These are phyloP conservation scores for Senecio squalidus DNA, from an alignment of 140 eudicot species.

Conservation along the genomic window DNA sequence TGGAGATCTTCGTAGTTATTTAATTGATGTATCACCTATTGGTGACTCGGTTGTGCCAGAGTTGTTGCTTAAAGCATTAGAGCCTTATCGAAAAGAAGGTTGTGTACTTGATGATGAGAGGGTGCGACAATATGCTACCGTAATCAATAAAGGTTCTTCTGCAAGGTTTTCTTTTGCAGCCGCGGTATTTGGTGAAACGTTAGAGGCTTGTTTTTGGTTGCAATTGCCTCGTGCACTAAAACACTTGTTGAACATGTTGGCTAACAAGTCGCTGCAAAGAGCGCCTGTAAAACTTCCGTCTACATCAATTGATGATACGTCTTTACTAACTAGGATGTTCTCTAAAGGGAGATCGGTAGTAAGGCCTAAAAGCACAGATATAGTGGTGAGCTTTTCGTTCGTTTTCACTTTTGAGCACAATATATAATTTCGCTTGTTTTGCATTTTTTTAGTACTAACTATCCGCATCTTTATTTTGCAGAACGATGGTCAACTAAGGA, in stretches of 20 bases:
- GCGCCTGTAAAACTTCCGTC: constrained; percentile 34
- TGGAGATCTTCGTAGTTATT: constrained; percentile 85
- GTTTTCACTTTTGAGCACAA: constrained; percentile 3
- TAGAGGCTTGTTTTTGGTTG: constrained; percentile 92
- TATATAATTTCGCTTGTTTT: background rate
- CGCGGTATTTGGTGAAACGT: constrained; percentile 86
- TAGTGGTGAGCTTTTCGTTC: constrained; percentile 40
- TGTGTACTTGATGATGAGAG: constrained; percentile 92
- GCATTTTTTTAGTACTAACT: background rate
- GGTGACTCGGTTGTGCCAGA: constrained; percentile 94
- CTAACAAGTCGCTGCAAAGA: constrained; percentile 46
- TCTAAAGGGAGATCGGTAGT: constrained; percentile 54
- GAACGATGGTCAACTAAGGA: constrained; percentile 62
- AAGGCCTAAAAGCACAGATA: constrained; percentile 36
- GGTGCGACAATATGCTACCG: constrained; percentile 58
- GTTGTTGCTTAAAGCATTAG: constrained; percentile 92
- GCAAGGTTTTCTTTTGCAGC: constrained; percentile 93
- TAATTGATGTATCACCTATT: constrained; percentile 58
- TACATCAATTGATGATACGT: constrained; percentile 61
- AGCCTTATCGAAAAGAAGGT: constrained; percentile 90
- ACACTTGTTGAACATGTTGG: constrained; percentile 63
- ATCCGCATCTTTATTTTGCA: constrained; percentile 19
- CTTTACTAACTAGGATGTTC: constrained; percentile 63
- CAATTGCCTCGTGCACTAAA: constrained; percentile 79
- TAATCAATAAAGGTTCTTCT: constrained; percentile 54